A percentile compares a stretch with the other conserved stretches of the same genome.
phyloP scores from a whole-genome alignment of 192 early-diverging fungal genomes.

The Mortierella claussenii region DNA sequence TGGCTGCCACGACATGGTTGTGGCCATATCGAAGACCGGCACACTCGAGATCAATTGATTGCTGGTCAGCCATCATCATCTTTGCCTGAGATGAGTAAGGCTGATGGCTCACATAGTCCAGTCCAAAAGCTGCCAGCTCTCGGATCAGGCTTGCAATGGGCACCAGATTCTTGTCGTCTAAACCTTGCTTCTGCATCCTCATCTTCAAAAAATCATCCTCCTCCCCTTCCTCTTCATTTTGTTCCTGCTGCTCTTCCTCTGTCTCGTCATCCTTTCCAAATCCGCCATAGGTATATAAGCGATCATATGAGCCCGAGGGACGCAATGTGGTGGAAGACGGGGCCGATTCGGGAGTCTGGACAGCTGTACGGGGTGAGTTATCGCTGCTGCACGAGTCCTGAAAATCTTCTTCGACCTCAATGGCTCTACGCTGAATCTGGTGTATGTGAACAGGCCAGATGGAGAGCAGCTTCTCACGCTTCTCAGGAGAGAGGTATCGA shows the following conservation, averaged over 20 bases:
- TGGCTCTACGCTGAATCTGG: background rate
- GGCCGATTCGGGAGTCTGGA: slow-evolving; percentile 1
- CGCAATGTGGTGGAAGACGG: background rate
- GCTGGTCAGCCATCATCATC: background rate
- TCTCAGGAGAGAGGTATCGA: background rate
- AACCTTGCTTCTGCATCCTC: background rate
- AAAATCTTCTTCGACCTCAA: background rate
- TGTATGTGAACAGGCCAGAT: background rate
- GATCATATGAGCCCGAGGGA: slow-evolving; percentile 3
- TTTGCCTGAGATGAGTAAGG: background rate
- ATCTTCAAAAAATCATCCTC: no score
- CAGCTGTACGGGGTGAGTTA: background rate
- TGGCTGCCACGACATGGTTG: slow-evolving; percentile 8
- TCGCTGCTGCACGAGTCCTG: slow-evolving; percentile 6
- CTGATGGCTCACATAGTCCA: slow-evolving; percentile 11
- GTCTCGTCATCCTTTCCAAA: background rate
- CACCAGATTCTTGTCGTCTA: background rate
- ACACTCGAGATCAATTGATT: background rate
- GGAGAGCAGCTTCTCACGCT: background rate
- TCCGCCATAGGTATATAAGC: background rate
- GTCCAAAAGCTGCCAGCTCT: slow-evolving; percentile 2
- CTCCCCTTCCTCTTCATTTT: no score
- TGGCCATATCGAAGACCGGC: slow-evolving; percentile 1
- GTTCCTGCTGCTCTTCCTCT: background rate
- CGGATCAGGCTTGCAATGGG: slow-evolving; percentile 11